Evolutionary conservation across 805 yeast species (phyloP).

Genomic region (Tetrapisispora namnaoensis): DNA sequence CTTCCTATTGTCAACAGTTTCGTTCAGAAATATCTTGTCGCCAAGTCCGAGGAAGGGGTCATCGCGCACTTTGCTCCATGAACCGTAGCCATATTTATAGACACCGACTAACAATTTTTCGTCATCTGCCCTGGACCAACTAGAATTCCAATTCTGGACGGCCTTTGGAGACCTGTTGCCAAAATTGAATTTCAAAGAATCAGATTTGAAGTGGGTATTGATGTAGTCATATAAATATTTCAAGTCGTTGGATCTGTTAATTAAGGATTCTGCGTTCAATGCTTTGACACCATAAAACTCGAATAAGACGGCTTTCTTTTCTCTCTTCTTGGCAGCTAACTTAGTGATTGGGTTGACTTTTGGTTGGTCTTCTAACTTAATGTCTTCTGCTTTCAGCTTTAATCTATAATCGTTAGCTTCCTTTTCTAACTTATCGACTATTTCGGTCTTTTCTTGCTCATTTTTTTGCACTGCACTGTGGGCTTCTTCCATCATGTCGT

Average conservation of each 20-base stretch:
- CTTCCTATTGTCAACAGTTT: conserved; percentile 16
- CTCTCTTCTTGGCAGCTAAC: conserved; percentile 61
- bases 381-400: conserved; percentile 31
- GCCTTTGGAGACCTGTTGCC: conserved; percentile 52
- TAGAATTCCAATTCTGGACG: conserved; percentile 85
- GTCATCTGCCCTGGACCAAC: conserved; percentile 78
- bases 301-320: conserved; percentile 81
- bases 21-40: conserved; percentile 69
- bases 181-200: conserved; percentile 52
- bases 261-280: conserved; percentile 79
- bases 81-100: conserved; percentile 87
- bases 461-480: conserved; percentile 52
- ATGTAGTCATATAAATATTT: conserved; percentile 47
- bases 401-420: conserved; percentile 49
- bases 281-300: conserved; percentile 82
- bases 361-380: conserved; percentile 24
- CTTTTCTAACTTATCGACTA: conserved; percentile 48
- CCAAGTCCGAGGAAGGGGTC: conserved; percentile 85
- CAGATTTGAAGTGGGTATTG: conserved; percentile 40
- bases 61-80: conserved; percentile 90
- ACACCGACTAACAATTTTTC: conserved; percentile 82
- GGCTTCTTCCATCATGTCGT: conserved; percentile 59
- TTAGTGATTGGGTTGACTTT: conserved; percentile 40
- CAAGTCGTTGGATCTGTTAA: conserved; percentile 82
- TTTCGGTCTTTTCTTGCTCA: conserved; percentile 49